Evolutionary conservation across 2,329 filamentous ascomycete species (phyloP).

Genomic region (Blastomyces emzantsi): DNA sequence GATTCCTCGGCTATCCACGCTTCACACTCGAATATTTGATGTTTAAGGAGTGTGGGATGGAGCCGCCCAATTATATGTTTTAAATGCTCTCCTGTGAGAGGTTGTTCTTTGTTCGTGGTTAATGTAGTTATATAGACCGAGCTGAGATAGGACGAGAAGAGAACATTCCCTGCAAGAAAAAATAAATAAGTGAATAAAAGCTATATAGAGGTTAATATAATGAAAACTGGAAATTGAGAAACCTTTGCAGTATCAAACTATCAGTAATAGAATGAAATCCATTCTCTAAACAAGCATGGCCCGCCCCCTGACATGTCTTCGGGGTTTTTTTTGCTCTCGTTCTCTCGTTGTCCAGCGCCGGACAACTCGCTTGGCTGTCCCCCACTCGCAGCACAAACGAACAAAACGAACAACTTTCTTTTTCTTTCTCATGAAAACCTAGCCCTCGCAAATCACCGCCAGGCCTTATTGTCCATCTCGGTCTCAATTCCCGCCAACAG

Average conservation of each 20-base stretch:
- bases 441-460: neutral
- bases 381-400: neutral
- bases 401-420: neutral
- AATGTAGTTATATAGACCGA: neutral
- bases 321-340: neutral
- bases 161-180: neutral
- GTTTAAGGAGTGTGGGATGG: neutral
- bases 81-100: neutral
- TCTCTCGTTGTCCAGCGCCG: neutral
- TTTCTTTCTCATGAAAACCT: neutral
- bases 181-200: neutral
- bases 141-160: neutral
- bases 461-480: neutral
- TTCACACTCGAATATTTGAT: neutral
- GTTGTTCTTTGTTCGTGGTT: neutral
- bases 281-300: neutral
- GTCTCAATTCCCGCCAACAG: neutral
- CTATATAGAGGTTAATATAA: neutral
- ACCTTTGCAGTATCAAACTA: neutral
- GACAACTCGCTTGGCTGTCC: neutral
- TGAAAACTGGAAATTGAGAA: neutral
- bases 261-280: neutral
- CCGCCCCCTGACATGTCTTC: neutral
- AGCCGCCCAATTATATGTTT: neutral
- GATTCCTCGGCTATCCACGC: neutral